Evolutionary conservation across 2,329 filamentous ascomycete genomes (phyloP).

Genomic region (Colletotrichum sp.): DNA sequence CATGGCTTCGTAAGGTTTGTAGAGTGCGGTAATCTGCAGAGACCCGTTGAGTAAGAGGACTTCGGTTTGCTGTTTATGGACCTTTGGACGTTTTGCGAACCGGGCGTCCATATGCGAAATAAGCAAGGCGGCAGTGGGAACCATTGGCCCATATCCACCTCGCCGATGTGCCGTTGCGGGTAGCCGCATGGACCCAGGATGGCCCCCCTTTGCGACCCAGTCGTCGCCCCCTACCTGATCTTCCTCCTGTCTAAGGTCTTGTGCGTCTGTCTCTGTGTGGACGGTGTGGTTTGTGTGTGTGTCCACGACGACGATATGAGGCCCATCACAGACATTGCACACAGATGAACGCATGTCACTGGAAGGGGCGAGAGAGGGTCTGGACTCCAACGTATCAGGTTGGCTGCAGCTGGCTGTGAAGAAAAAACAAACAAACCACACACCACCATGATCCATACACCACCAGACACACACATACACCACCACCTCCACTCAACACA

Average conservation of each 20-base stretch:
- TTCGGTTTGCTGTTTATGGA: neutral
- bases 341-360: neutral
- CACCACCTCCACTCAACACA: neutral
- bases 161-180: neutral
- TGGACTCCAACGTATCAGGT: neutral
- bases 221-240: neutral
- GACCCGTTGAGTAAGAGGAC: neutral
- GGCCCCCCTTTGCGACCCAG: neutral
- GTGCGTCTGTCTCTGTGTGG: neutral
- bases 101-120: neutral
- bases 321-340: neutral
- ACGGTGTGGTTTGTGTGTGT: neutral
- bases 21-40: neutral
- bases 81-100: neutral
- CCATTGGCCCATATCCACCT: neutral
- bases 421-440: neutral
- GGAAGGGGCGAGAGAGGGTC: neutral
- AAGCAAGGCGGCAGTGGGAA: neutral
- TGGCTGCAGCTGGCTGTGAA: neutral
- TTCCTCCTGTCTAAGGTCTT: neutral
- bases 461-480: neutral
- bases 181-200: neutral
- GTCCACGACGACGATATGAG: neutral
- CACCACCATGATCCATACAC: neutral
- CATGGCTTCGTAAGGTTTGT: neutral